Evolutionary conservation across 2,329 filamentous ascomycete genomes (phyloP).

Genomic region (Penicillium sp.): DNA sequence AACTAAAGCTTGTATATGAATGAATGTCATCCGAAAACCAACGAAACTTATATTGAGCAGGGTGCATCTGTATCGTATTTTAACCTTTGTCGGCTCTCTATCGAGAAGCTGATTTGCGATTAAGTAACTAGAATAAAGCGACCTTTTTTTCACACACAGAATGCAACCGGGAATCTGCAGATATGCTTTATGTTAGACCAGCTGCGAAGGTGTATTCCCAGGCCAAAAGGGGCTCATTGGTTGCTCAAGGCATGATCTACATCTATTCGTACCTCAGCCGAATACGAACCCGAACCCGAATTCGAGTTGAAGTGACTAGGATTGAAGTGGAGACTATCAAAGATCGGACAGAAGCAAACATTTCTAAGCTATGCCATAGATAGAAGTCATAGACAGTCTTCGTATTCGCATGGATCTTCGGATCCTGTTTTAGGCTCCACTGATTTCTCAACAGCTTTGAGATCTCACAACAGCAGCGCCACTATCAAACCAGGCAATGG

Average conservation of each 20-base stretch:
- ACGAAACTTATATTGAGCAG: not conserved
- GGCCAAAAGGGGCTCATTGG: not conserved
- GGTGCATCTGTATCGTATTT: not conserved
- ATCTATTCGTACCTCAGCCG: conserved; percentile 2
- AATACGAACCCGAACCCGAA: conserved; percentile 16
- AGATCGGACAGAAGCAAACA: not conserved
- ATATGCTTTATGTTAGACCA: conserved; percentile 12
- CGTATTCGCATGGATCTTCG: not conserved
- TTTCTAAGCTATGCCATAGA: not conserved
- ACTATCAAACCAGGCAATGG: not conserved
- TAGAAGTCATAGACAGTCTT: not conserved
- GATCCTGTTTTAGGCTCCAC: not conserved
- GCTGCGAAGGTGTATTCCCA: conserved; percentile 26
- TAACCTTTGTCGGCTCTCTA: not conserved
- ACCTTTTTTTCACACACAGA: not conserved
- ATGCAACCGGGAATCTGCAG: not conserved
- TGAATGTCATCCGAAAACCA: not conserved
- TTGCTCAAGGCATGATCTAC: not conserved
- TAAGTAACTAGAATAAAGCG: not conserved
- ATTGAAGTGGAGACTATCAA: not conserved
- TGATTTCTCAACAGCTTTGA: not conserved
- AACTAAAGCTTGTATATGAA: conserved; percentile 6
- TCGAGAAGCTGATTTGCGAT: not conserved
- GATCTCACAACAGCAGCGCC: not conserved
- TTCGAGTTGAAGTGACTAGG: not conserved